Conservation (phyloP, 75 land plant species). For the Cryptomeria japonica region DNA sequence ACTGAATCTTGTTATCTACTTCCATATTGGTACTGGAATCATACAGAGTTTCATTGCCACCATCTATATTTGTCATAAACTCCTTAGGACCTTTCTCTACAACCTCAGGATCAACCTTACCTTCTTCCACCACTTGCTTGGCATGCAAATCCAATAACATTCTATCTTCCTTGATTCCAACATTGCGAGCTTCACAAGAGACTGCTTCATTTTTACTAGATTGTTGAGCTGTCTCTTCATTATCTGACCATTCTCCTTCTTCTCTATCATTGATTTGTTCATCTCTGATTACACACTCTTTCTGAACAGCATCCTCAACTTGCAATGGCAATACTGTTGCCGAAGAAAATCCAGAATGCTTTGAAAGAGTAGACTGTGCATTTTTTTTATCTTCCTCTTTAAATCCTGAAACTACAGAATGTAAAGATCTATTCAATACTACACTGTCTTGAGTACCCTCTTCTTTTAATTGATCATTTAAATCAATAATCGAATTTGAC, state of each 20-base stretch:
- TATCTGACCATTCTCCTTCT: slow-evolving; percentile 82
- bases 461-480: neutral
- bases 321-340: neutral
- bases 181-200: neutral
- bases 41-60: neutral
- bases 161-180: neutral
- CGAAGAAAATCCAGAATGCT: neutral
- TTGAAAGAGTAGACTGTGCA: neutral
- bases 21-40: neutral
- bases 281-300: neutral
- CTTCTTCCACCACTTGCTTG: neutral
- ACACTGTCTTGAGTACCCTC: neutral
- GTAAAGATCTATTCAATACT: neutral
- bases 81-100: neutral
- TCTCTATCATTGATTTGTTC: slow-evolving; percentile 48
- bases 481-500: neutral
- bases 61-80: neutral
- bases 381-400: neutral
- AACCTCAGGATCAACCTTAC: neutral
- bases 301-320: neutral
- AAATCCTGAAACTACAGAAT: neutral
- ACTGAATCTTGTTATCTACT: neutral
- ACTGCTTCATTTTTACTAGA: neutral
- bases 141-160: neutral
- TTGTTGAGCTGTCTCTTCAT: slow-evolving; percentile 24